A percentile compares a stretch with the other conserved stretches of the same genome.
Evolutionary conservation across 2,329 filamentous ascomycete species (phyloP).

Genomic region (Colletotrichum sp.): DNA sequence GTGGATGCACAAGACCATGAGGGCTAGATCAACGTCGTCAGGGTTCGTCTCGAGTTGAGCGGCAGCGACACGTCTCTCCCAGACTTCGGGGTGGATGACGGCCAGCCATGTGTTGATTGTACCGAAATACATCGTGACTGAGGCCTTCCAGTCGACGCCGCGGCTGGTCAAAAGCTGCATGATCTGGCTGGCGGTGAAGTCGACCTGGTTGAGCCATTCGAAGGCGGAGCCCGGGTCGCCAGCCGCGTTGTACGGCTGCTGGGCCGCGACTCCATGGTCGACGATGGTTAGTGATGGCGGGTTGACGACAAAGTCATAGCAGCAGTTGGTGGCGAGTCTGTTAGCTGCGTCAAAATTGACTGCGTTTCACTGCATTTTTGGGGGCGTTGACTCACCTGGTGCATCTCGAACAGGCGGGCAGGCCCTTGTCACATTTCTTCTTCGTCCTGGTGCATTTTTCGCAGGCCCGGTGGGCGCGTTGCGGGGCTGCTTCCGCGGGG

Average conservation of each 20-base stretch:
- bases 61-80: conserved; percentile 33
- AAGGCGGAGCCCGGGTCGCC: conserved; percentile 4
- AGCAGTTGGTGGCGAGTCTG: conserved; percentile 30
- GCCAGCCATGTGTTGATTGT: conserved; percentile 48
- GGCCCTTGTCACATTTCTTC: conserved; percentile 43
- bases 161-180: conserved; percentile 40
- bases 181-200: conserved; percentile 41
- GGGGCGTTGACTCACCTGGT: conserved; percentile 30
- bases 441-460: conserved; percentile 43
- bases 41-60: conserved; percentile 29
- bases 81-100: conserved; percentile 39
- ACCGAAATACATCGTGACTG: conserved; percentile 42
- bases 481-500: conserved; percentile 15
- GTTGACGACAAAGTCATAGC: conserved; percentile 42
- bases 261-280: conserved; percentile 26
- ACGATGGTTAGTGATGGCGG: conserved; percentile 36
- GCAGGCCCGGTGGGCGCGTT: conserved; percentile 39
- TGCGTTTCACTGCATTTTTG: neutral
- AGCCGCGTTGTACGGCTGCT: conserved; percentile 23
- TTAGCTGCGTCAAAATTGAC: neutral
- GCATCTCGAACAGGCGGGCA: conserved; percentile 39
- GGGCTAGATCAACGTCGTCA: conserved; percentile 35
- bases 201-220: conserved; percentile 34
- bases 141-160: conserved; percentile 41
- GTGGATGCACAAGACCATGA: conserved; percentile 49